Conservation (phyloP, 352 stramenopile species). For the Phytophthora crassamura region DNA sequence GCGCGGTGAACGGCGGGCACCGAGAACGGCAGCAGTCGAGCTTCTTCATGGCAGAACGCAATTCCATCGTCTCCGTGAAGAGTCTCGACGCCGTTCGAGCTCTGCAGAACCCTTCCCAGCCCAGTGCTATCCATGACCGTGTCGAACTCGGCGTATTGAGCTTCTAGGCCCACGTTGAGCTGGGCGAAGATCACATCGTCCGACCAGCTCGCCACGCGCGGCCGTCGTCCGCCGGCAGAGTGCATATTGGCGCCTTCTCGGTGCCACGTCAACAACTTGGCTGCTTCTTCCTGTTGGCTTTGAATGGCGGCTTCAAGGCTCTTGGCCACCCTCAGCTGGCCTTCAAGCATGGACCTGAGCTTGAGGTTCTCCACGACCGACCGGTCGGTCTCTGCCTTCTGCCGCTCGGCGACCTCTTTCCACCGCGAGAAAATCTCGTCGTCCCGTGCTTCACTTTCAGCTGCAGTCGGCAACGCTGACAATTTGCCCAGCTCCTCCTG, state of each 20-base stretch:
- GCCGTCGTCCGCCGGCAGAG: constrained; percentile 2
- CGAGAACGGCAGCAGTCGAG: constrained; percentile 35
- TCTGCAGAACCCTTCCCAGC: constrained; percentile 10
- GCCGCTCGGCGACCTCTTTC: constrained; percentile 31
- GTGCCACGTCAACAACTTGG: constrained; percentile 20
- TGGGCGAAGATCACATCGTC: constrained; percentile 27
- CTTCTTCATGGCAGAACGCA: constrained; percentile 29
- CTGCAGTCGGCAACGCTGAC: background rate
- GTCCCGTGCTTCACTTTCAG: background rate
- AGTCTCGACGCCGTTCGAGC: constrained; percentile 16
- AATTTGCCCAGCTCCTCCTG: constrained; percentile 35
- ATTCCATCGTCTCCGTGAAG: constrained; percentile 12
- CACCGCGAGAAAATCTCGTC: constrained; percentile 34
- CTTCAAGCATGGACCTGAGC: constrained; percentile 37
- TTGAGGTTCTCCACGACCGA: constrained; percentile 37
- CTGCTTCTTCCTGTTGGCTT: constrained; percentile 27
- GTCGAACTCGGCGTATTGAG: constrained; percentile 31
- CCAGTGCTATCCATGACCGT: constrained; percentile 15
- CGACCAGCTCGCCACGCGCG: constrained; percentile 18
- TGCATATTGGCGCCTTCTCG: constrained; percentile 3
- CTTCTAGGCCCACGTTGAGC: constrained; percentile 29
- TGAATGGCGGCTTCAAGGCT: constrained; percentile 37
- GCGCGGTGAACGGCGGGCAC: constrained; percentile 33
- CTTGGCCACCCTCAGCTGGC: constrained; percentile 32
- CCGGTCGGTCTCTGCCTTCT: constrained; percentile 25